Evolutionary conservation across 805 yeast genomes (phyloP).

Genomic region (Komagataella phaffii): DNA sequence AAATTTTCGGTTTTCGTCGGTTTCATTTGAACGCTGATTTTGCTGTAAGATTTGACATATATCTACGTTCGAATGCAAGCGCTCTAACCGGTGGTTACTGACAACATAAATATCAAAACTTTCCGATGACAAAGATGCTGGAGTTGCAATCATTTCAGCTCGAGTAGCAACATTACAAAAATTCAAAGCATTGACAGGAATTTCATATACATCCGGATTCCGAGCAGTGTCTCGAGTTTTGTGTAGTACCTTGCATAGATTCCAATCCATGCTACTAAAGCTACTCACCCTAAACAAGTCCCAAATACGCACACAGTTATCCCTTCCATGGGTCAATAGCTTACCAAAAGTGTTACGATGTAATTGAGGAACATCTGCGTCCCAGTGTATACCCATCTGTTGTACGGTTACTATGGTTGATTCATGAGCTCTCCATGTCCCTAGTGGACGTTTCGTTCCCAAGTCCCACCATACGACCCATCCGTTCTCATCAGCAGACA

Average conservation of each 20-base stretch:
- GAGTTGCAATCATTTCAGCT: slow-evolving; percentile 29
- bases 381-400: slow-evolving; percentile 26
- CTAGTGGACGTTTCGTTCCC: slow-evolving; percentile 36
- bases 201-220: slow-evolving; percentile 21
- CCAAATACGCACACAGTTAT: slow-evolving; percentile 41
- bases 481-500: slow-evolving; percentile 53
- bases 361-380: slow-evolving; percentile 4
- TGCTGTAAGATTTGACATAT: not conserved
- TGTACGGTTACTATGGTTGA: slow-evolving; percentile 34
- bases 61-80: not conserved
- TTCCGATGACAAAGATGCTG: slow-evolving; percentile 52
- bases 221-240: slow-evolving; percentile 4
- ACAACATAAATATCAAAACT: slow-evolving; percentile 46
- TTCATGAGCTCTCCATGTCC: slow-evolving; percentile 48
- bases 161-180: slow-evolving; percentile 45
- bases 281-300: slow-evolving; percentile 14
- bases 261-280: slow-evolving; percentile 6
- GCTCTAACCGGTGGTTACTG: not conserved
- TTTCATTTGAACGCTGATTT: not conserved
- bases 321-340: slow-evolving; percentile 55
- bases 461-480: slow-evolving; percentile 55
- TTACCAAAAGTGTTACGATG: slow-evolving; percentile 20
- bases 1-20: slow-evolving; percentile 17
- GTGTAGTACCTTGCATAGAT: slow-evolving; percentile 12
- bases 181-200: slow-evolving; percentile 65